Base-by-base conservation (phyloP, 169 alveolate genomes). In the Plasmodium sp. region DNA sequence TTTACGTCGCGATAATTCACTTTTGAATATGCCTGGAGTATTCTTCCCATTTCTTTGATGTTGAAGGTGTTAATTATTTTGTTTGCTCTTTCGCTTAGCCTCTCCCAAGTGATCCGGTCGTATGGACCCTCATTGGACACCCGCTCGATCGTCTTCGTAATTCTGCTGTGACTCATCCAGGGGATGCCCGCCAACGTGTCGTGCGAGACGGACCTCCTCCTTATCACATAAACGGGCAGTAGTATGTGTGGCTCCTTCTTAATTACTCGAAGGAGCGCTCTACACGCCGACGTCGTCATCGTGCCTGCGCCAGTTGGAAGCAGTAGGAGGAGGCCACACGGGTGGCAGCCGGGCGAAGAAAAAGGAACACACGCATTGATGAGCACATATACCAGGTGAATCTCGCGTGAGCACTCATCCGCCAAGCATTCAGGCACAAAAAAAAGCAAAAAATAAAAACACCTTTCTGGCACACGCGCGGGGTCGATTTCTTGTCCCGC, bases 161-260 rank as follows among this genome's bases (percentile, higher is more conserved):
- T 90, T 80, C 94, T 39, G 39, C 94, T 81, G 74, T 90, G 94
- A 9, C 94, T 81, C 94, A 90, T 90, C 94, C 94, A 90, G 16
- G 94, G 92, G 43, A 90, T 90, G 12, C 94, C 94, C 1, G 94
- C 94, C 34, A 90, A 41, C 5, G 94, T 90, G 36, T 90, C 94
- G 16, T 90, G 83, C 22, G 94, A 90, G 33, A 90, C 94, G 67
- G 48, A 5, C 45, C 77, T 81, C 67, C 36, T 90, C 33, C 54
- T 80, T 90, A 58, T 34, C 12, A 58, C 43, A 41, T 31, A 67
- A n/a, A 56, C 10, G 45, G 48, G 73, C 27, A 31, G 5, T 18
- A 31, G 5, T 18, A 27, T 31, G n/a, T 43, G 75, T 22, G 41
- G 33, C 27, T 67, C 54, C 77, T 22, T 84, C 22, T n/a, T 83